Evolutionary conservation across 148 eudicot species (phyloP).

Genomic region (Diospyros kaki): DNA sequence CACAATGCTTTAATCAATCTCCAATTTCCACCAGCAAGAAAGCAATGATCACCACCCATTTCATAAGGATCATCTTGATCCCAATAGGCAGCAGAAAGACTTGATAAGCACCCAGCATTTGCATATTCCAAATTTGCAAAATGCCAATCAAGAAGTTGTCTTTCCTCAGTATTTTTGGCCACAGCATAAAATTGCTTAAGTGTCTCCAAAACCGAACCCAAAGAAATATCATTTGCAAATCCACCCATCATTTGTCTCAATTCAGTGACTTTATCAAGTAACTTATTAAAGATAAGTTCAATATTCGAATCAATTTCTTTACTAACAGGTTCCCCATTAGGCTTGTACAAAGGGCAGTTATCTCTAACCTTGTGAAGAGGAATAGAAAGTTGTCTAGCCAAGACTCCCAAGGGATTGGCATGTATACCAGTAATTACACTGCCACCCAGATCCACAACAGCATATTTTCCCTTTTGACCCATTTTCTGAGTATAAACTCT

Average conservation of each 20-base stretch:
- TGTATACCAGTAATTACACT: slow-evolving; percentile 94
- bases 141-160: slow-evolving; percentile 89
- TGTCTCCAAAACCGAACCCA: slow-evolving; percentile 75
- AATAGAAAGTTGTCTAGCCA: slow-evolving; percentile 81
- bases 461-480: slow-evolving; percentile 52
- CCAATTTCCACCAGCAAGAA: slow-evolving; percentile 94
- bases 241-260: slow-evolving; percentile 72
- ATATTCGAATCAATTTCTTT: slow-evolving; percentile 53
- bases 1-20: slow-evolving; percentile 72
- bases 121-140: slow-evolving; percentile 92
- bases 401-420: slow-evolving; percentile 90
- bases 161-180: slow-evolving; percentile 65
- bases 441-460: slow-evolving; percentile 89
- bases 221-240: slow-evolving; percentile 58
- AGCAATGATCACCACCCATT: slow-evolving; percentile 98
- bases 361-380: slow-evolving; percentile 92
- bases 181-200: slow-evolving; percentile 65
- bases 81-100: slow-evolving; percentile 92
- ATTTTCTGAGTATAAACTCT: slow-evolving; percentile 87
- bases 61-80: slow-evolving; percentile 98
- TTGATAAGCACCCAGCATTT: slow-evolving; percentile 87
- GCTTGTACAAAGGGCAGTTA: slow-evolving; percentile 84
- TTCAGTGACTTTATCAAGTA: slow-evolving; percentile 76
- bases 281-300: slow-evolving; percentile 62
- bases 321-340: slow-evolving; percentile 60